A percentile compares a stretch with the other conserved stretches of the same genome.
These are phyloP conservation scores for Bryoerythrophyllum caledonicum DNA, from an alignment of 225 moss, liverwort and hornwort genomes.

Conservation along the genomic window DNA sequence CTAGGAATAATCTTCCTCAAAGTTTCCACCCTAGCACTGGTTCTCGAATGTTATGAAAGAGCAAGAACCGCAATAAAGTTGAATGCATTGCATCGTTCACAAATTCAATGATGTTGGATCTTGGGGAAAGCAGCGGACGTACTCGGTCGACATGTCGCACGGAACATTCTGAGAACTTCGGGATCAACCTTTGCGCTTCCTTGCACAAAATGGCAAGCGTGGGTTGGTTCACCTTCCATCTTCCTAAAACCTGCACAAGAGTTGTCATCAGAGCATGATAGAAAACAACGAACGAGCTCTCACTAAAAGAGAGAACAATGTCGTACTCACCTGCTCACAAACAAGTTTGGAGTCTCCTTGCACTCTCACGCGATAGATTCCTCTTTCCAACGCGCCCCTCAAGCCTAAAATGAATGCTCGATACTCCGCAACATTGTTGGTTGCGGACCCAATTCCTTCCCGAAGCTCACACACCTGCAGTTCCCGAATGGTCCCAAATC, in stretches of 20 bases:
- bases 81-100: too few species aligned
- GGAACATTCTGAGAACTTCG: slow-evolving; percentile 75
- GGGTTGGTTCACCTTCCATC: slow-evolving; percentile 80
- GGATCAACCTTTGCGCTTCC: slow-evolving; percentile 67
- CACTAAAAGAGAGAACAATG: background rate
- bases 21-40: too few species aligned
- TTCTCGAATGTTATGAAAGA: background rate
- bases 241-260: slow-evolving; percentile 62
- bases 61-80: too few species aligned
- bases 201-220: slow-evolving; percentile 68
- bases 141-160: slow-evolving; percentile 89
- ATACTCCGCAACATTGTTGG: slow-evolving; percentile 97
- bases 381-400: slow-evolving; percentile 78
- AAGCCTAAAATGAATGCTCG: slow-evolving; percentile 87
- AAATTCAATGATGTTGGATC: too few species aligned
- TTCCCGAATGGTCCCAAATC: slow-evolving; percentile 4
- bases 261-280: background rate
- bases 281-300: background rate
- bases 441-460: slow-evolving; percentile 86
- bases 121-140: slow-evolving; percentile 28
- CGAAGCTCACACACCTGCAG: slow-evolving; percentile 74
- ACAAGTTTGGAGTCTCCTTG: slow-evolving; percentile 97
- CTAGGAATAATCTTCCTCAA: background rate
- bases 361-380: slow-evolving; percentile 74
- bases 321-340: slow-evolving; percentile 69